Evolutionary conservation across 2,329 filamentous ascomycete species (phyloP).

Genomic region (Tolypocladium album): DNA sequence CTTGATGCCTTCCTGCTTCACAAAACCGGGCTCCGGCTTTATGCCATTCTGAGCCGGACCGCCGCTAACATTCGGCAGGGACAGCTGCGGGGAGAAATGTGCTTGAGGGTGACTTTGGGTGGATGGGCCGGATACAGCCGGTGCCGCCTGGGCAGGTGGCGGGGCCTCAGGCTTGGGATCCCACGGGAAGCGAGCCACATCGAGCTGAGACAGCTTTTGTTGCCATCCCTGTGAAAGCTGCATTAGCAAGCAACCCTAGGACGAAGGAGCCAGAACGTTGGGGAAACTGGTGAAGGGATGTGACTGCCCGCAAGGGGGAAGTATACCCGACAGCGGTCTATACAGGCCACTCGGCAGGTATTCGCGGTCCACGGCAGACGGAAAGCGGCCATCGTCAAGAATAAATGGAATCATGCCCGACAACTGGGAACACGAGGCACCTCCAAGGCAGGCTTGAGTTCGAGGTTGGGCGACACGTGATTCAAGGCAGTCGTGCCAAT

Average conservation of each 20-base stretch:
- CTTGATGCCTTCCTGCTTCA: slow-evolving; percentile 39
- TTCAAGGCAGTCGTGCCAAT: neutral
- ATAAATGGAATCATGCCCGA: neutral
- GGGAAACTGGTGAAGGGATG: neutral
- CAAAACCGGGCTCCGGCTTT: slow-evolving; percentile 30
- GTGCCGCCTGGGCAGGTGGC: slow-evolving; percentile 22
- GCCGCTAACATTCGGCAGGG: slow-evolving; percentile 18
- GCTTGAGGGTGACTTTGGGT: slow-evolving; percentile 17
- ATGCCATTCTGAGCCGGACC: slow-evolving; percentile 22
- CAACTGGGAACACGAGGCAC: neutral
- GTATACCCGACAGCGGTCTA: neutral
- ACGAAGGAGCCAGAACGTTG: neutral
- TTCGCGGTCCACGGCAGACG: neutral
- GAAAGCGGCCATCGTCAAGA: neutral
- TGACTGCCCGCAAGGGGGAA: neutral
- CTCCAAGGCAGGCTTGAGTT: neutral
- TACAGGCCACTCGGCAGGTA: neutral
- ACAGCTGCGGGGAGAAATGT: slow-evolving; percentile 20
- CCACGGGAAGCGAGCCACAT: slow-evolving; percentile 88
- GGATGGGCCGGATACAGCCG: slow-evolving; percentile 9
- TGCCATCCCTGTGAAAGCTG: slow-evolving; percentile 68
- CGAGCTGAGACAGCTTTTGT: slow-evolving; percentile 72
- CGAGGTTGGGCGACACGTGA: neutral
- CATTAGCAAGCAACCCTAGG: slow-evolving; percentile 9
- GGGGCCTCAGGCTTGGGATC: slow-evolving; percentile 70